Base-by-base conservation (phyloP, 495 filamentous ascomycete genomes). In the Pyrenula aspistea region DNA sequence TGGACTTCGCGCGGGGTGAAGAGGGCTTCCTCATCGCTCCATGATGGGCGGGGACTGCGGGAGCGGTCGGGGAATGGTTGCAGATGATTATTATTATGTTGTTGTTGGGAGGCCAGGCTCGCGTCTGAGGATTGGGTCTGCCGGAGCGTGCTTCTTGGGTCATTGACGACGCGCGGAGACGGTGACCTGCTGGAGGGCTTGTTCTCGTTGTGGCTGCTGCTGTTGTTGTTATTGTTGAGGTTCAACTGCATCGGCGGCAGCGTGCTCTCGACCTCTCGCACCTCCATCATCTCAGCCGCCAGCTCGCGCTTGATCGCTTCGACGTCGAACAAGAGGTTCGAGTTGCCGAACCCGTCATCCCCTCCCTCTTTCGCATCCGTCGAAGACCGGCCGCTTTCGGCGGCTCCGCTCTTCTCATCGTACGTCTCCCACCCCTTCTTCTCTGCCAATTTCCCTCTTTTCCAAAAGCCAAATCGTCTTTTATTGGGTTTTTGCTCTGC, bases 371-470 rank as follows among this genome's bases (percentile, higher is more conserved):
- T 61, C 4, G 56, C 48, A 1, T 73, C 69, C 21, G 15, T 66
- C 8, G 69, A 63, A 24, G 60, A 58, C 19, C 60, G 61, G 19
- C 63, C 50, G 36, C 21, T 25, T 3, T 19, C 22, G 19, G 64
- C 49, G 51, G 61, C 61, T 42, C 65, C 65, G n/a, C 64, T 53
- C 61, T 62, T 4, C 56, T 67, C 57, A 58, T 74, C 61, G 64
- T 99, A 99, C 1, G 86, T 88, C 66, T 99, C 93, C 93, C 93
- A 99, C 48, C 87, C 86, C 63, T 93, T 91, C 73, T 91, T 92
- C 65, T 88, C 77, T 4, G 77, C 78, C 54, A 79, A 67, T 62
- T 91, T 92, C 54, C 83, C 88, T 24, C 82, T 78, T 59, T 84
- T 84, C 71, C 92, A 94, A 56, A 95, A 83, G 11, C 82, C 82